phyloP scores from a whole-genome alignment of 345 rosid species.

The Rhodomyrtus tomentosa region DNA sequence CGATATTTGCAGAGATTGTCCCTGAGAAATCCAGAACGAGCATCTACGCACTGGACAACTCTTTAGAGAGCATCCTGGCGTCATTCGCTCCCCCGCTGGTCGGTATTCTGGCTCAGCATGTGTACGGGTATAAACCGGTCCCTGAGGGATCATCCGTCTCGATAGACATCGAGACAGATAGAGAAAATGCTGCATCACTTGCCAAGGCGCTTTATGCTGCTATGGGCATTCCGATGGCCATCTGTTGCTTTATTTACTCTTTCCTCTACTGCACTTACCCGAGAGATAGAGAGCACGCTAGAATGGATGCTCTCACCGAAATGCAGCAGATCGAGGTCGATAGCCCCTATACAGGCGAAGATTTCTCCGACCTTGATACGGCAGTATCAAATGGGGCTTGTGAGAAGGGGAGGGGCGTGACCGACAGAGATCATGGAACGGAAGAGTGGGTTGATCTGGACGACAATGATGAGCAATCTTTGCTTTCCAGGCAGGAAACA shows the following conservation, averaged over 20 bases:
- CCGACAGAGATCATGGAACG: slow-evolving; percentile 18
- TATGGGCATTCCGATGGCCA: slow-evolving; percentile 62
- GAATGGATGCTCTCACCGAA: slow-evolving; percentile 60
- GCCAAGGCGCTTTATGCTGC: slow-evolving; percentile 77
- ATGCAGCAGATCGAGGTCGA: slow-evolving; percentile 25
- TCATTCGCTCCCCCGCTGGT: slow-evolving; percentile 80
- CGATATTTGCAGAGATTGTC: slow-evolving; percentile 85
- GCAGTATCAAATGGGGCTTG: background rate
- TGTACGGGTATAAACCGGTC: slow-evolving; percentile 64
- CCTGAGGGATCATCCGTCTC: slow-evolving; percentile 29
- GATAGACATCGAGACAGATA: slow-evolving; percentile 42
- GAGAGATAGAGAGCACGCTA: slow-evolving; percentile 59
- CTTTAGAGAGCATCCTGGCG: slow-evolving; percentile 64
- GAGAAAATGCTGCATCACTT: slow-evolving; percentile 64
- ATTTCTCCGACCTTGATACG: slow-evolving; percentile 5
- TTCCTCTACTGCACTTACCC: slow-evolving; percentile 69
- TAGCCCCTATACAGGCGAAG: background rate
- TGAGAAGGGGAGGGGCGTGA: slow-evolving; percentile 9
- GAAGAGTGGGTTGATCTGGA: slow-evolving; percentile 19
- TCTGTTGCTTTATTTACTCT: slow-evolving; percentile 67
- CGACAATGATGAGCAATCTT: background rate
- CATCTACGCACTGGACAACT: slow-evolving; percentile 65
- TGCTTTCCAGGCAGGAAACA: slow-evolving; percentile 23
- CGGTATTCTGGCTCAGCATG: slow-evolving; percentile 65
- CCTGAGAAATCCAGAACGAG: slow-evolving; percentile 74